Evolutionary conservation across 1,284 basidiomycete species (phyloP).

Genomic region (Peniophora sp.): DNA sequence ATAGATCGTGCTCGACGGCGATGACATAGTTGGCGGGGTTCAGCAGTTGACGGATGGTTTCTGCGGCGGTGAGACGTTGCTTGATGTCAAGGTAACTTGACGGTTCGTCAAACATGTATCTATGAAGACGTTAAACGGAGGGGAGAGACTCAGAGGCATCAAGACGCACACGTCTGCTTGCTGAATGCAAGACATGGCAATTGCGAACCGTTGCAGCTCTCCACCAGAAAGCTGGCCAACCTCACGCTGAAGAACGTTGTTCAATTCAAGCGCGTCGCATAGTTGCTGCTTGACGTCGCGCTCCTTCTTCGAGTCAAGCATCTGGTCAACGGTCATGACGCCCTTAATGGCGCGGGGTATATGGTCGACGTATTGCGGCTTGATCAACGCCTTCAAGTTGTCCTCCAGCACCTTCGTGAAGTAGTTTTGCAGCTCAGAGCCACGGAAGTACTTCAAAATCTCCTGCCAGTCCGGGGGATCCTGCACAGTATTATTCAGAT

Average conservation of each 20-base stretch:
- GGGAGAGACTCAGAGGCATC: neutral
- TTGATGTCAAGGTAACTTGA: slow-evolving; percentile 95
- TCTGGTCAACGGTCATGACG: slow-evolving; percentile 74
- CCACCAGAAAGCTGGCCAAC: slow-evolving; percentile 85
- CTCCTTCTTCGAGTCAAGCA: slow-evolving; percentile 86
- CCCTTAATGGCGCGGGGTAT: slow-evolving; percentile 95
- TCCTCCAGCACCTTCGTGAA: slow-evolving; percentile 99
- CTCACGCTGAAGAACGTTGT: slow-evolving; percentile 78
- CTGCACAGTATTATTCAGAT: slow-evolving; percentile 27
- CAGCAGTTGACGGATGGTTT: slow-evolving; percentile 85
- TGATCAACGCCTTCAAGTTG: slow-evolving; percentile 95
- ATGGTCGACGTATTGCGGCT: slow-evolving; percentile 98
- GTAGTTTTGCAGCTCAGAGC: slow-evolving; percentile 96
- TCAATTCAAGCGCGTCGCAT: slow-evolving; percentile 80
- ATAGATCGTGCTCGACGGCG: slow-evolving; percentile 95
- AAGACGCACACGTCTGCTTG: slow-evolving; percentile 77
- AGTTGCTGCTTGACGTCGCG: slow-evolving; percentile 78
- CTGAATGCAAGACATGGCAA: slow-evolving; percentile 90
- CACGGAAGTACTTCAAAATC: slow-evolving; percentile 94
- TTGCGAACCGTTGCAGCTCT: slow-evolving; percentile 94
- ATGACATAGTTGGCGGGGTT: slow-evolving; percentile 83
- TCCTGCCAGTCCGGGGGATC: slow-evolving; percentile 98
- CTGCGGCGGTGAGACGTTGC: slow-evolving; percentile 92
- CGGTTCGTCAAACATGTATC: slow-evolving; percentile 97
- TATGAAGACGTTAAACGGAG: slow-evolving; percentile 20